Evolutionary conservation across 2,329 filamentous ascomycete genomes (phyloP).

Genomic region (Ophiocordyceps camponoti-leonardi): DNA sequence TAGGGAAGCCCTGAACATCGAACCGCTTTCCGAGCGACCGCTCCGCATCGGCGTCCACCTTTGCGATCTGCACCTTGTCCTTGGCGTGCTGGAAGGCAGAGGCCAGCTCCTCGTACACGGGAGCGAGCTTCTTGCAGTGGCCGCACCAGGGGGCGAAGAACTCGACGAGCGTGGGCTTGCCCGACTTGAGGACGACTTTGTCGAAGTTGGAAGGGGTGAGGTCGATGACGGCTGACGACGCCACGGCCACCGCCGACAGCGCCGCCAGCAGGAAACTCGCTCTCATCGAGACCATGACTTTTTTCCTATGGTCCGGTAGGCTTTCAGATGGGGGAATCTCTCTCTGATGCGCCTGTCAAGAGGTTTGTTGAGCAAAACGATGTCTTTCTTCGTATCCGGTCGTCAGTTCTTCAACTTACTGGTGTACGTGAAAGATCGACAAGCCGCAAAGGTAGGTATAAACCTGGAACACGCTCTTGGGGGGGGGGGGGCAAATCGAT

Average conservation of each 20-base stretch:
- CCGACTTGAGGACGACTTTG: constrained; percentile 69
- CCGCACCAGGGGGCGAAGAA: constrained; percentile 99
- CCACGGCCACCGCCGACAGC: constrained; percentile 34
- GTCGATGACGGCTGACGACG: constrained; percentile 69
- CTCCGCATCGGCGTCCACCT: constrained; percentile 89
- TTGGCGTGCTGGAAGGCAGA: constrained; percentile 52
- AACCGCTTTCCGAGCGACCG: constrained; percentile 71
- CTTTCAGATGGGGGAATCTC: neutral
- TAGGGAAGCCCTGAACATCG: constrained; percentile 87
- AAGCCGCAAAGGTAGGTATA: neutral
- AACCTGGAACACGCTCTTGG: neutral
- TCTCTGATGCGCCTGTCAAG: neutral
- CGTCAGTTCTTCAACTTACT: neutral
- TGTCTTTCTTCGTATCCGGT: too few relatives aligned
- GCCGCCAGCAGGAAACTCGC: constrained; percentile 40
- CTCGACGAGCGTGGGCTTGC: constrained; percentile 90
- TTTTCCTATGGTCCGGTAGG: neutral
- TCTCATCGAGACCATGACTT: constrained; percentile 35
- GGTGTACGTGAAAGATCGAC: neutral
- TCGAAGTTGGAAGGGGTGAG: constrained; percentile 87
- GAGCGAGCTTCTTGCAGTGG: constrained; percentile 95
- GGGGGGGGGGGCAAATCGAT: neutral
- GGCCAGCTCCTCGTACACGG: constrained; percentile 84
- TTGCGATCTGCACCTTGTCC: constrained; percentile 69
- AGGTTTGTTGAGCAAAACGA: too few relatives aligned